A percentile compares a stretch with the other conserved stretches of the same genome.
phyloP scores from a whole-genome alignment of 2,329 filamentous ascomycete species.

The Hymenoscyphus infarciens region DNA sequence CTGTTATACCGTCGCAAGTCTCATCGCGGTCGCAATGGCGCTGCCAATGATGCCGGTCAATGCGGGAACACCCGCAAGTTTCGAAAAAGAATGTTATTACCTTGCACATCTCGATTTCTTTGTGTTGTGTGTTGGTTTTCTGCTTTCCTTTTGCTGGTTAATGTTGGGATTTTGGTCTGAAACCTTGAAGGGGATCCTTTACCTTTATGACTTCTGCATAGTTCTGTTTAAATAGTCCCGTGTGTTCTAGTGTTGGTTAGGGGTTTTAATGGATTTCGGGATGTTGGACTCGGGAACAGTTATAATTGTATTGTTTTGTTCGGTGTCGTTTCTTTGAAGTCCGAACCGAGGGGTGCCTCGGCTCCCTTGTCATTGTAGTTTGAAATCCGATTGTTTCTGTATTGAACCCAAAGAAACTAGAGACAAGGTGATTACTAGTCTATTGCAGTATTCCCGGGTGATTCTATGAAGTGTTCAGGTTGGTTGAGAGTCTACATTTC shows the following conservation, averaged over 20 bases:
- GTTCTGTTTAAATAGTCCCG: not conserved
- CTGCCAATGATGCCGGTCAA: not conserved
- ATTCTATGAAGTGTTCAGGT: too few species aligned
- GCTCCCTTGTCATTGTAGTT: not conserved
- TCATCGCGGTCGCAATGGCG: not conserved
- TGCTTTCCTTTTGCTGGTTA: not conserved
- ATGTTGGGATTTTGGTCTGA: not conserved
- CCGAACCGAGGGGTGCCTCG: not conserved
- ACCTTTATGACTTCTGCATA: not conserved
- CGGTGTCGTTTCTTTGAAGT: not conserved
- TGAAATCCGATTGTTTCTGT: too few species aligned
- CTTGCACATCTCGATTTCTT: not conserved
- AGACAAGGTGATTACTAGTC: too few species aligned
- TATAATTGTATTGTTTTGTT: not conserved
- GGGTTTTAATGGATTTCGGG: not conserved
- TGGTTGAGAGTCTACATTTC: too few species aligned
- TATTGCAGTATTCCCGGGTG: too few species aligned
- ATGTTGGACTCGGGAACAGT: not conserved
- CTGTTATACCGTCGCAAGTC: not conserved
- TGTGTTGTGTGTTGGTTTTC: not conserved
- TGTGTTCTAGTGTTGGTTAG: not conserved
- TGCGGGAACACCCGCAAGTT: not conserved
- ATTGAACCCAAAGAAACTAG: too few species aligned
- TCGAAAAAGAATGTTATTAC: not conserved
- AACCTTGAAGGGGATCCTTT: not conserved